Evolutionary conservation across 1,139 yeast species (phyloP), one percentile per base, ranked within the genome.

Genomic region (Diutina scorzettiae): DNA sequence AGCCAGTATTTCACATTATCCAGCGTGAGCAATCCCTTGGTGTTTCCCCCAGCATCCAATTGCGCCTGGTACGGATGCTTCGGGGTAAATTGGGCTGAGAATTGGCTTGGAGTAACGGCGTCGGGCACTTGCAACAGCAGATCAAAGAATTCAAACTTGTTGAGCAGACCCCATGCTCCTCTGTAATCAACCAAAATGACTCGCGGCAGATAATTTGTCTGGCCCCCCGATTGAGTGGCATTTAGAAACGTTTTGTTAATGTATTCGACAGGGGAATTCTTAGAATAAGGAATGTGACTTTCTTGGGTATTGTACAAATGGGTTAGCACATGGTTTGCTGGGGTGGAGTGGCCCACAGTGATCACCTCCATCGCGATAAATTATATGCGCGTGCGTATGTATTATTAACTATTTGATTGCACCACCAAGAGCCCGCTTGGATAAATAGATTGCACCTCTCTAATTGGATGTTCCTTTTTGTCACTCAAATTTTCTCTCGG

Each of bases 391-490:
- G n/a, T n/a, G n/a, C 11, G 4, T 11, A 27, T 12, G 8, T 27
- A 6, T 6, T 27, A 27, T 27, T 27, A 27, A 27, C 5, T 9
- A 7, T 27, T 11, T 27, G 14, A 59, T 44, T 67, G 71, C 30
- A 64, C 66, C 46, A 67, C 56, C 43, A 69, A 58, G 42, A 67
- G 51, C 16, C 73, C 74, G 46, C 63, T 68, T 4, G 74, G 74
- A 46, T 65, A 67, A 8, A 69, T 55, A 43, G 56, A 54, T 40
- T 56, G 57, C 29, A 67, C 53, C 36, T 63, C 59, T 42, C 54
- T 51, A 8, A 69, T 48, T 14, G 42, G 43, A 36, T 51, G 44
- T 21, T 44, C 44, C 17, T 42, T 20, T 37, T 45, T 37, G n/a
- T 60, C 64, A 42, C 60, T 59, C 42, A 69, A 53, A 4, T 50